phyloP scores from a whole-genome alignment of 768 basidiomycete species.

The Erythrobasidium yunnanense region DNA sequence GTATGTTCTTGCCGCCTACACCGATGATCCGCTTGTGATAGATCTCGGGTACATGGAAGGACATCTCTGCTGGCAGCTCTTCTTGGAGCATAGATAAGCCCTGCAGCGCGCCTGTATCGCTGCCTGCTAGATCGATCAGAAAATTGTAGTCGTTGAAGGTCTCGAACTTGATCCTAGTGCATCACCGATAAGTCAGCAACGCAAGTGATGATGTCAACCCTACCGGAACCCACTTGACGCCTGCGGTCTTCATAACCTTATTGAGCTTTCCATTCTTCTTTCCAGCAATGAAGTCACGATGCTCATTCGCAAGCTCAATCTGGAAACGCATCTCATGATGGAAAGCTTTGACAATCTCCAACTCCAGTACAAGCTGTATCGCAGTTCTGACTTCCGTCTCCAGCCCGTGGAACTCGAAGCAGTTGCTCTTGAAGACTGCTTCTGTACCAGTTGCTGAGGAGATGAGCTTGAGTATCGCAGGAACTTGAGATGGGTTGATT shows the following conservation, averaged over 20 bases:
- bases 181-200: neutral
- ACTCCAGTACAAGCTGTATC: slow-evolving; percentile 71
- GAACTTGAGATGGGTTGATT: slow-evolving; percentile 69
- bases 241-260: slow-evolving; percentile 96
- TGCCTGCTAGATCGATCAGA: slow-evolving; percentile 66
- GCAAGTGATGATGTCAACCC: neutral
- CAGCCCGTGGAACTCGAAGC: slow-evolving; percentile 90
- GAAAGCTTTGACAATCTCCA: slow-evolving; percentile 80
- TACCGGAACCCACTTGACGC: slow-evolving; percentile 58
- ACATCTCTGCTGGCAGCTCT: slow-evolving; percentile 95
- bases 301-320: slow-evolving; percentile 93
- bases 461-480: slow-evolving; percentile 73
- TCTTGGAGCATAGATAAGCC: slow-evolving; percentile 84
- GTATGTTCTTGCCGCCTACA: slow-evolving; percentile 92
- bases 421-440: slow-evolving; percentile 91
- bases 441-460: slow-evolving; percentile 80
- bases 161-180: slow-evolving; percentile 72
- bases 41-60: slow-evolving; percentile 94
- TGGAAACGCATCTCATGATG: slow-evolving; percentile 97
- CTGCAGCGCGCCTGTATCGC: slow-evolving; percentile 70
- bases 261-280: slow-evolving; percentile 99
- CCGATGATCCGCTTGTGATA: slow-evolving; percentile 99
- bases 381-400: slow-evolving; percentile 82
- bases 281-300: slow-evolving; percentile 94
- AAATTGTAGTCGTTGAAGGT: slow-evolving; percentile 64